phyloP scores from a whole-genome alignment of 805 yeast genomes.

The Blastobotrys chiropterorum region DNA sequence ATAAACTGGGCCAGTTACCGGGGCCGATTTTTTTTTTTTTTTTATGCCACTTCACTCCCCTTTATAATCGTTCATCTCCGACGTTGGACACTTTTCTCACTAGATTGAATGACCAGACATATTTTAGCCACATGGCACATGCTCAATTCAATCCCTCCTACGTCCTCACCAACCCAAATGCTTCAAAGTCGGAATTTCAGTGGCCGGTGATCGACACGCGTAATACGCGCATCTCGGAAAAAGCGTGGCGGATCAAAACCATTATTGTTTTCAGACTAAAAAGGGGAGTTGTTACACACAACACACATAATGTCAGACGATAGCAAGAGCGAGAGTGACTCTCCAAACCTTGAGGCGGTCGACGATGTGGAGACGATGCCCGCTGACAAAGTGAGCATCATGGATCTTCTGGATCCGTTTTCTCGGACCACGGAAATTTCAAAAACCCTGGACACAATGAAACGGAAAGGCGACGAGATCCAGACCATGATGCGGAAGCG shows the following conservation, averaged over 20 bases:
- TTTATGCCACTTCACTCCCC: neutral
- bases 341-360: neutral
- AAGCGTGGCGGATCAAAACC: neutral
- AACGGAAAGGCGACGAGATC: slow-evolving; percentile 23
- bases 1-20: too few species aligned
- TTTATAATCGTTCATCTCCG: neutral
- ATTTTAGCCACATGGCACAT: too few species aligned
- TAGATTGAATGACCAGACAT: too few species aligned
- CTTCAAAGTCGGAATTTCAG: neutral
- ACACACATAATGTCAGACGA: neutral
- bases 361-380: slow-evolving; percentile 9
- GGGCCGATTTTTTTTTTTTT: neutral
- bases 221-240: neutral
- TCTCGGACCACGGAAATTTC: slow-evolving; percentile 23
- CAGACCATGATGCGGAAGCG: slow-evolving; percentile 23
- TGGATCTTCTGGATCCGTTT: slow-evolving; percentile 31
- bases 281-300: too few species aligned
- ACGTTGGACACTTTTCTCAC: too few species aligned
- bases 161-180: neutral
- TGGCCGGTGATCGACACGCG: neutral
- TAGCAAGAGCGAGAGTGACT: neutral
- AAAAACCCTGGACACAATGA: slow-evolving; percentile 21
- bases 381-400: slow-evolving; percentile 25
- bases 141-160: too few species aligned
- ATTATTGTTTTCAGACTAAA: too few species aligned